Base-by-base conservation (phyloP, 2,329 filamentous ascomycete genomes). In the Paracamarosporium sp. region DNA sequence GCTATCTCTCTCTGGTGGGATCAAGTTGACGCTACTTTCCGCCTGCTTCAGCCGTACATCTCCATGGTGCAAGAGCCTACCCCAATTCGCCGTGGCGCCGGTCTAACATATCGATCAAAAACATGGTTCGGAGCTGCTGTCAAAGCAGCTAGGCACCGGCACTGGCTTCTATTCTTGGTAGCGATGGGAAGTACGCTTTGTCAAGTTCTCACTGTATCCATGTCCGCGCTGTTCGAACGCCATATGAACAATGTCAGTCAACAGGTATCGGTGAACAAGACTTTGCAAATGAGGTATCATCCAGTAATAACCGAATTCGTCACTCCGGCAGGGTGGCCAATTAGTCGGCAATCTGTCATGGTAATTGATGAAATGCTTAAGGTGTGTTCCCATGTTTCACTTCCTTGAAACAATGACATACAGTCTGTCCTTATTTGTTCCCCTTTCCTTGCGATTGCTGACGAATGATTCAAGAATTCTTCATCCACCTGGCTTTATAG, bases 1-100 rank as follows among this genome's bases (percentile, higher is more conserved):
- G 36, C 47, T 3, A 55, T 66, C 36, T 55, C 60, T 5, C 30
- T 69, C 5, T 69, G 64, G 64, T 69, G 65, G 65, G 64, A 64
- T 46, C 59, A 63, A 24, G n/a, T 69, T 1, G 65, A 68, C 28
- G 43, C 33, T 13, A 63, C 61, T 0, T 63, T 67, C 15, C 61
- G 67, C 8, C 52, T 56, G 5, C 55, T 67, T 9, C 62, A 69
- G 44, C 64, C 65, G 1, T 69, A 66, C 40, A 60, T 69, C 15
- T 27, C 65, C 5, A 65, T 67, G 61, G 66, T 63, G 1, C 53
- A 40, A 20, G n/a, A 20, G 3, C 50, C 61, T 22, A 63, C 56
- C 17, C 33, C 53, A 12, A 57, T 65, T 4, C 11, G 3, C 17
- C 24, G n/a, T 8, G 63, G 65, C 6, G 62, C 62, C 12, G 63